Percentiles rank a stretch among this genome's conserved stretches.
Evolutionary conservation across 2,329 filamentous ascomycete genomes (phyloP).

Genomic region (Xylaria sp.): DNA sequence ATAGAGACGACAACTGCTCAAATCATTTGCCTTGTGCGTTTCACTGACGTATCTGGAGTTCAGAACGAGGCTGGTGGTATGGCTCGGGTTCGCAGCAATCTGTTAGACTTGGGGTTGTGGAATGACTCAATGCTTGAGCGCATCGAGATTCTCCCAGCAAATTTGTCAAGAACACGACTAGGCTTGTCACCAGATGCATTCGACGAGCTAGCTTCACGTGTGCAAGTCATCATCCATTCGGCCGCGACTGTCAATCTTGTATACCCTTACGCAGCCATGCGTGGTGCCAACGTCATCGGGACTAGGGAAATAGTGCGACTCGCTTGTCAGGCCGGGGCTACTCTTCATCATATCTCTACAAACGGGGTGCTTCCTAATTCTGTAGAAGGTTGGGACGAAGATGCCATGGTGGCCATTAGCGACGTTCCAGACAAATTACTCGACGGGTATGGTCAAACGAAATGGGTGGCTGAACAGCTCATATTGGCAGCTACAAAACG

Average conservation of each 20-base stretch:
- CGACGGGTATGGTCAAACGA: constrained; percentile 82
- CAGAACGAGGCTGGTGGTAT: constrained; percentile 72
- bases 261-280: constrained; percentile 81
- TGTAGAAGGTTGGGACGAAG: constrained; percentile 76
- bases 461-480: constrained; percentile 83
- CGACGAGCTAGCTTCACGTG: constrained; percentile 69
- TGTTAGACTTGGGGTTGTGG: constrained; percentile 84
- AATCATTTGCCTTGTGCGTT: constrained; percentile 79
- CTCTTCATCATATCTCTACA: constrained; percentile 81
- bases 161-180: constrained; percentile 74
- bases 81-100: constrained; percentile 77
- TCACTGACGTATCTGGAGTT: constrained; percentile 72
- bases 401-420: constrained; percentile 72
- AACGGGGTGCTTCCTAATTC: constrained; percentile 82
- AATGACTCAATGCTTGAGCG: constrained; percentile 80
- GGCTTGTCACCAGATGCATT: constrained; percentile 75
- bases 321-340: constrained; percentile 73
- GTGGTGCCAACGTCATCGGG: constrained; percentile 81
- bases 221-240: constrained; percentile 81
- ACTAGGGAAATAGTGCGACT: constrained; percentile 79
- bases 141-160: constrained; percentile 79
- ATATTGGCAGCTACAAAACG: constrained; percentile 75
- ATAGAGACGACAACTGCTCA: constrained; percentile 74
- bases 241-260: constrained; percentile 84
- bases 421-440: constrained; percentile 75